A percentile compares a stretch with the other conserved stretches of the same genome.
phyloP scores from a whole-genome alignment of 1,284 basidiomycete genomes.

The Hymenochaete sp. region DNA sequence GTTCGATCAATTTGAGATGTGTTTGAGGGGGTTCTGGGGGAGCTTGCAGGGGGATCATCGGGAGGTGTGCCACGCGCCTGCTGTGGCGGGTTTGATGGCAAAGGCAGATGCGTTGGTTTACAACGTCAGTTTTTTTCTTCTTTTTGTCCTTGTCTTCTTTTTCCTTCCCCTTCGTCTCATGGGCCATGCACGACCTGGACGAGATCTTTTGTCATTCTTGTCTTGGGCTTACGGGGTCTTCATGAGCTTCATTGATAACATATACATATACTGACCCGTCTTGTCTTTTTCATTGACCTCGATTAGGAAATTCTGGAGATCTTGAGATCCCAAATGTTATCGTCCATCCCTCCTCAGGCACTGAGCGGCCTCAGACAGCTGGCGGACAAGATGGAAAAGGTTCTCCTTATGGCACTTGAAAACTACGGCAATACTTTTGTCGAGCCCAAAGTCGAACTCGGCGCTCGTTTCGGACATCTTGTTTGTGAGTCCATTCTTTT shows the following conservation, averaged over 20 bases:
- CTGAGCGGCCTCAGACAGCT: constrained; percentile 67
- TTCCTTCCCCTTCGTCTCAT: background rate
- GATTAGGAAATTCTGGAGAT: constrained; percentile 77
- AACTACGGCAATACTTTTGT: constrained; percentile 83
- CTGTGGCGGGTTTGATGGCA: constrained; percentile 79
- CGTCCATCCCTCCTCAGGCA: constrained; percentile 59
- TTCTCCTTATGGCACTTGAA: constrained; percentile 69
- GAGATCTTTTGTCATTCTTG: constrained; percentile 1
- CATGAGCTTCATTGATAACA: no score
- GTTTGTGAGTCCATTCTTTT: constrained; percentile 51
- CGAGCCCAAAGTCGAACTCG: constrained; percentile 81
- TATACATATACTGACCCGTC: background rate
- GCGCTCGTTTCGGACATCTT: constrained; percentile 80
- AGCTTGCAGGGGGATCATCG: constrained; percentile 63
- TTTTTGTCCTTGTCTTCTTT: constrained; percentile 3
- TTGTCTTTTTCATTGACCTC: constrained; percentile 14
- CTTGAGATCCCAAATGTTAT: constrained; percentile 73
- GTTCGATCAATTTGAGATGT: constrained; percentile 81
- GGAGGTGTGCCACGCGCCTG: constrained; percentile 79
- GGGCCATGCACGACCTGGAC: background rate
- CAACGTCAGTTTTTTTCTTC: constrained; percentile 50
- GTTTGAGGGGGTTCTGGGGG: constrained; percentile 76
- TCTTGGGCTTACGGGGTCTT: background rate
- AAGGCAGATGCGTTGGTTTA: constrained; percentile 83
- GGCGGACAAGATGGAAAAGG: constrained; percentile 88